Conservation (phyloP, 2,329 filamentous ascomycete species). For the Arachnopeziza araneosa region DNA sequence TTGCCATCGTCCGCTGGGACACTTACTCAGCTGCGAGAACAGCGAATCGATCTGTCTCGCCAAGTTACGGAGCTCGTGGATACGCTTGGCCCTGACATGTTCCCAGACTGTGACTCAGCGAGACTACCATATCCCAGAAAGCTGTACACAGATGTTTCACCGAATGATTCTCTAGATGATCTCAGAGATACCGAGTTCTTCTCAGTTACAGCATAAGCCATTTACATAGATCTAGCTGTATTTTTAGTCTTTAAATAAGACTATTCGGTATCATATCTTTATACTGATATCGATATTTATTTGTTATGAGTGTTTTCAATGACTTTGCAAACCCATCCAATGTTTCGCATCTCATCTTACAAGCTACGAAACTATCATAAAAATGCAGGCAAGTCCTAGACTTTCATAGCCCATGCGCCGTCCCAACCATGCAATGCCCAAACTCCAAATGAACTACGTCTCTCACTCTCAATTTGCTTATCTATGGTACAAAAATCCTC, state of each 20-base stretch:
- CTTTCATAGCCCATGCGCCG: background rate
- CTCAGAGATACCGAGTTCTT: background rate
- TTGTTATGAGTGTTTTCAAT: background rate
- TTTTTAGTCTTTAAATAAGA: background rate
- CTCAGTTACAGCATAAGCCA: background rate
- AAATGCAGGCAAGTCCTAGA: background rate
- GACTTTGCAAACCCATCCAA: background rate
- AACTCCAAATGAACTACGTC: background rate
- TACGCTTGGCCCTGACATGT: conserved; percentile 85
- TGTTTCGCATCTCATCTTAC: background rate
- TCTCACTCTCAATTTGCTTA: background rate
- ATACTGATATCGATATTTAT: background rate
- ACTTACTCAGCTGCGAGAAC: conserved; percentile 66
- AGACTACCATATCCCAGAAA: conserved; percentile 5
- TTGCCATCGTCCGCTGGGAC: conserved; percentile 77
- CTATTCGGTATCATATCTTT: background rate
- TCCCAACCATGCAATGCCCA: background rate
- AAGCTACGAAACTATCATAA: background rate
- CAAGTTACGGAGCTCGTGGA: conserved; percentile 88
- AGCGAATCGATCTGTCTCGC: conserved; percentile 65
- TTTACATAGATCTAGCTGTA: background rate
- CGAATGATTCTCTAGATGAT: background rate
- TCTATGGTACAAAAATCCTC: conserved; percentile 74
- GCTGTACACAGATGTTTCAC: conserved; percentile 7
- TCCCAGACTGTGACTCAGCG: conserved; percentile 72